Evolutionary conservation across 192 early-diverging fungal genomes (phyloP), one percentile per base, ranked within the genome.

Genomic region (Umbelopsis ramanniana): DNA sequence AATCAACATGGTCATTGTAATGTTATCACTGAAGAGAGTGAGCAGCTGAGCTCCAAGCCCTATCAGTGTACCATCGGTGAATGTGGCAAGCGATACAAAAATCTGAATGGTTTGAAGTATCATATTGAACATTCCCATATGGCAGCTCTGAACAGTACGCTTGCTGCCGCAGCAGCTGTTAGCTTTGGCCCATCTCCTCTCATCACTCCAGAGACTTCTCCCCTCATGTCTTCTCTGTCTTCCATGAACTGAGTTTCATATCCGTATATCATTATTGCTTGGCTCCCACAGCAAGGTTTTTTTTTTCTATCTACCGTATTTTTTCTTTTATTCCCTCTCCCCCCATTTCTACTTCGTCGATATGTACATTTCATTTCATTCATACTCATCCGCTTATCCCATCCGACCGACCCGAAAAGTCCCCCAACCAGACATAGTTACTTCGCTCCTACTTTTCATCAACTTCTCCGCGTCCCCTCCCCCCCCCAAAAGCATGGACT

Each of bases 1-100:
- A 93, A 97, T 74, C 86, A 93, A 69, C 97, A 99, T 75, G 96
- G 96, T 19, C 97, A 99, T 78, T 93, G 93, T 78, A 85, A 80
- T 23, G 46, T 72, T 23, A 63, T 81, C n/a, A 76, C 80, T 33
- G 80, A 81, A 10, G 72, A 74, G 52, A 88, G 89, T 37, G 92
- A 92, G 19, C 82, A 84, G 38, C 86, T 84, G n/a, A 72, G 76
- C 47, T 76, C 81, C 23, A 93, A 92, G 77, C 92, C 92, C 5
- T 92, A 90, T 76, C 83, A 83, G 45, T 98, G 96, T 77, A 86
- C 89, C 11, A 88, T 93, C 67, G 81, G 86, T 23, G 88, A 91
- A 47, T 98, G 96, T 84, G 92, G 91, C 72, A 97, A 97, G 78
- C 85, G 92, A 52, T 98, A 98, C 89, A 98, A 98, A 88, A 98